These are phyloP conservation scores for Gastrolobium bilobum DNA, from an alignment of 306 rosid species.

Conservation along the genomic window DNA sequence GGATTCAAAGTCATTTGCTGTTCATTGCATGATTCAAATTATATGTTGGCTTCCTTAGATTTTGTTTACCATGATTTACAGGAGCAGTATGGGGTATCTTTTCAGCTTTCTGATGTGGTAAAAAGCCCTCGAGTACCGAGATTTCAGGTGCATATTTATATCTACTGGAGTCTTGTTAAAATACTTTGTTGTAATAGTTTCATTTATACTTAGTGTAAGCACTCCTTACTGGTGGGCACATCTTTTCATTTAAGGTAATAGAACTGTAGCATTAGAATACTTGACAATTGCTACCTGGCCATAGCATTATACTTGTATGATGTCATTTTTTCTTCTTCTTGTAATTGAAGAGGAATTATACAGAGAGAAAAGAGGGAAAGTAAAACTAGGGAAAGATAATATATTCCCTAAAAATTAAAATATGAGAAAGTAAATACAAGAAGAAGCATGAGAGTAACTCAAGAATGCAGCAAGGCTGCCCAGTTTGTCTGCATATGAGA, in stretches of 20 bases:
- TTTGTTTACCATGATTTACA: conserved; percentile 47
- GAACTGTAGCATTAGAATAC: conserved; percentile 13
- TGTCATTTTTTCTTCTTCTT: not conserved
- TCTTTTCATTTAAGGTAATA: conserved; percentile 21
- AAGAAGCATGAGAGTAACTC: conserved; percentile 20
- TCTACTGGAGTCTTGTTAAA: conserved; percentile 31
- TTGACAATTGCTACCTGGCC: conserved; percentile 28
- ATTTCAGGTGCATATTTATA: conserved; percentile 73
- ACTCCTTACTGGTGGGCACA: conserved; percentile 2
- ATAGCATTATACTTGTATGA: not conserved
- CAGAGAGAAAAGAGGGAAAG: conserved; percentile 1
- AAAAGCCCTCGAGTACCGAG: conserved; percentile 72
- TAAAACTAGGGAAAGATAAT: not conserved
- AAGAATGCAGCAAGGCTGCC: not conserved
- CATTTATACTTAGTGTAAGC: not conserved
- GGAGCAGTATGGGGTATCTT: conserved; percentile 71
- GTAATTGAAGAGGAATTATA: not conserved
- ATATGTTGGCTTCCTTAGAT: conserved; percentile 37
- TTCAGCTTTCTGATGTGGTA: conserved; percentile 51
- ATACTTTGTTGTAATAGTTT: conserved; percentile 16
- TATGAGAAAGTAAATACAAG: conserved; percentile 7
- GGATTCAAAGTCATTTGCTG: too few species aligned
- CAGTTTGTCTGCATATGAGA: conserved; percentile 5
- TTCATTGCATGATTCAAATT: too few species aligned
- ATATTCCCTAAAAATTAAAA: not conserved